Base-by-base conservation (phyloP, 75 land plant genomes). In the Picea sitchensis region DNA sequence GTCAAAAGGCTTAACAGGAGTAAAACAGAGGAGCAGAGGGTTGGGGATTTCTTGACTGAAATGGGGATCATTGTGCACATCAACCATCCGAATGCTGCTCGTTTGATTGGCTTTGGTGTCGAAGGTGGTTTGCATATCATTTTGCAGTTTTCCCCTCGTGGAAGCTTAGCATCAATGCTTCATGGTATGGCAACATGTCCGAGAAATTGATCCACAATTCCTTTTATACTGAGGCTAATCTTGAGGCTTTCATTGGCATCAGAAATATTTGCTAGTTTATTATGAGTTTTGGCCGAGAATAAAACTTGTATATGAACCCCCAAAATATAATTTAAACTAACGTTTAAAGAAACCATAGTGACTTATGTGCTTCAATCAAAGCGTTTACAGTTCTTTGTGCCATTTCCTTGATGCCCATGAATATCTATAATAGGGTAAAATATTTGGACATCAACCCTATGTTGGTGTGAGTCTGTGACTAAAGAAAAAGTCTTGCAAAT, bases 11-110 rank as follows among this genome's bases (percentile, higher is more conserved):
- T 95, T 41, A 92, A 56, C 6, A 85, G 79, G 81, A 81, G 88
- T 15, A 86, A 88, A 65, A 79, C 86, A 41, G 81, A 82, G 13
- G 93, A 91, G 31, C 87, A 89, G 18, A 88, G 82, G 64, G 84
- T 74, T 14, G 77, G 82, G 0, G 91, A 88, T 65, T 96, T 96
- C 77, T 74, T 96, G 38, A 84, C 95, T 34, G 99, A 96, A 79
- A 80, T 96, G 38, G 99, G 99, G 60, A 92, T 94, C 57, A 85
- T 96, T 57, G 90, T 89, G 58, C 99, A 96, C 54, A 82, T 95
- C 26, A 60, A 86, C 61, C 99, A 96, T 84, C 91, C 91, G 17
- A 96, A 96, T 82, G 85, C 87, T 30, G 94, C 95, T 12, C 81
- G 78, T 17, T 83, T 96, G 44, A 58, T 96, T 32, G 99, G 99